Conservation (phyloP, 148 eudicot species). For the Rheum nobile region DNA sequence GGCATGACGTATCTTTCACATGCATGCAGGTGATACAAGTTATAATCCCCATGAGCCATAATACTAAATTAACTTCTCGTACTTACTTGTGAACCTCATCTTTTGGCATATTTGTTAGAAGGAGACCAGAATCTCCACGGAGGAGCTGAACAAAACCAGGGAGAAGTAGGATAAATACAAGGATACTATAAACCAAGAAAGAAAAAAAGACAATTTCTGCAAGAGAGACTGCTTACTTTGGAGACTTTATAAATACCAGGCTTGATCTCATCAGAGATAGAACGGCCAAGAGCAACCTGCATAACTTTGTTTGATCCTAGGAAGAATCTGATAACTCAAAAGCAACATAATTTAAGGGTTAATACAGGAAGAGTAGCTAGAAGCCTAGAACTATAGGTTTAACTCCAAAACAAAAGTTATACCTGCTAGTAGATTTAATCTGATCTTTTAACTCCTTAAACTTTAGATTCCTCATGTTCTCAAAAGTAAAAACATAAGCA, state of each 20-base stretch:
- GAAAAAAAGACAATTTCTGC: background rate
- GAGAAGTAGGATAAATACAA: background rate
- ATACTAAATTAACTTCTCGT: background rate
- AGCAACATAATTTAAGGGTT: background rate
- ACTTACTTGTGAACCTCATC: slow-evolving; percentile 72
- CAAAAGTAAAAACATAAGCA: slow-evolving; percentile 58
- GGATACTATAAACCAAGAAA: background rate
- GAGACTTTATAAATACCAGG: slow-evolving; percentile 72
- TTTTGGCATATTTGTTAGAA: slow-evolving; percentile 54
- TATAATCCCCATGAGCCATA: background rate
- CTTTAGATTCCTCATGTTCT: slow-evolving; percentile 95
- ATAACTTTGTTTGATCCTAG: slow-evolving; percentile 99
- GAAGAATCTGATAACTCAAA: slow-evolving; percentile 49
- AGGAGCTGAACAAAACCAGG: slow-evolving; percentile 35
- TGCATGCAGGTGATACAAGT: background rate
- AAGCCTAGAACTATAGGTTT: background rate
- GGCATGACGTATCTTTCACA: background rate
- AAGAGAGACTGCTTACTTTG: slow-evolving; percentile 35
- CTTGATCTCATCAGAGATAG: slow-evolving; percentile 66
- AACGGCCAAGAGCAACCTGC: slow-evolving; percentile 88
- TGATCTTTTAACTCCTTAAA: slow-evolving; percentile 80
- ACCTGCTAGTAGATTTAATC: slow-evolving; percentile 80
- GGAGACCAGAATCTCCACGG: slow-evolving; percentile 77
- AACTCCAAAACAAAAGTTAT: background rate
- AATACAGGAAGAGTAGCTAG: background rate